Evolutionary conservation across 495 filamentous ascomycete species (phyloP).

Genomic region (Annulohypoxylon nitens): DNA sequence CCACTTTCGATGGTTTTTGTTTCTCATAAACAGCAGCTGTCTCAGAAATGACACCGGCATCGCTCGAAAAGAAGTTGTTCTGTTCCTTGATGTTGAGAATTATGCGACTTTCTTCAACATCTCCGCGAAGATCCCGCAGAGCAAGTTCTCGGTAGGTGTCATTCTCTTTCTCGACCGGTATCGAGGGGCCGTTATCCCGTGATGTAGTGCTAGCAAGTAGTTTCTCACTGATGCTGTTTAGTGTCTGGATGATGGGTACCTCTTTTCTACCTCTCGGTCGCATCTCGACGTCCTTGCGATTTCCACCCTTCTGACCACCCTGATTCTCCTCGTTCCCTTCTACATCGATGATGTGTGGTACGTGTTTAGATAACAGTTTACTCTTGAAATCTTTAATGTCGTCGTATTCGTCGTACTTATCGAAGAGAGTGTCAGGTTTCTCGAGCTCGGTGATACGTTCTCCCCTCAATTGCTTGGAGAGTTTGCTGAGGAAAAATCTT

Average conservation of each 20-base stretch:
- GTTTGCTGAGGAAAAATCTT: conserved; percentile 87
- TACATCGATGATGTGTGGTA: conserved; percentile 91
- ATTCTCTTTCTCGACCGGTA: conserved; percentile 75
- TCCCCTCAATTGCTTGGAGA: conserved; percentile 92
- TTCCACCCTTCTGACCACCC: conserved; percentile 74
- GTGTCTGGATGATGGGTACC: conserved; percentile 76
- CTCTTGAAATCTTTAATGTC: conserved; percentile 67
- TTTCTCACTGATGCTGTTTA: conserved; percentile 90
- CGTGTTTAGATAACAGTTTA: conserved; percentile 67
- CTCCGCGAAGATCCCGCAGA: conserved; percentile 84
- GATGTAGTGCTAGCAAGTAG: conserved; percentile 88
- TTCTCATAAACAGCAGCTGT: conserved; percentile 71
- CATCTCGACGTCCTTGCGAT: conserved; percentile 90
- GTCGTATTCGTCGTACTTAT: conserved; percentile 82
- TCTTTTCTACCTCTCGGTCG: conserved; percentile 66
- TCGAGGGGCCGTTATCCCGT: conserved; percentile 74
- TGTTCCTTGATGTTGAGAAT: conserved; percentile 90
- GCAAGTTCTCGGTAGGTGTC: conserved; percentile 78
- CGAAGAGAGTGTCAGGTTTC: conserved; percentile 78
- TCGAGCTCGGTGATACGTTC: conserved; percentile 84
- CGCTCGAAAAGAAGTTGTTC: conserved; percentile 78
- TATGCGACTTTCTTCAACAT: conserved; percentile 77
- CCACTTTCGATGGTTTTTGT: conserved; percentile 75
- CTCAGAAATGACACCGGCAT: conserved; percentile 64
- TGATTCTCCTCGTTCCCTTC: conserved; percentile 95